Evolutionary conservation across 2,329 filamentous ascomycete species (phyloP).

Genomic region (Pseudonectria foliicola): DNA sequence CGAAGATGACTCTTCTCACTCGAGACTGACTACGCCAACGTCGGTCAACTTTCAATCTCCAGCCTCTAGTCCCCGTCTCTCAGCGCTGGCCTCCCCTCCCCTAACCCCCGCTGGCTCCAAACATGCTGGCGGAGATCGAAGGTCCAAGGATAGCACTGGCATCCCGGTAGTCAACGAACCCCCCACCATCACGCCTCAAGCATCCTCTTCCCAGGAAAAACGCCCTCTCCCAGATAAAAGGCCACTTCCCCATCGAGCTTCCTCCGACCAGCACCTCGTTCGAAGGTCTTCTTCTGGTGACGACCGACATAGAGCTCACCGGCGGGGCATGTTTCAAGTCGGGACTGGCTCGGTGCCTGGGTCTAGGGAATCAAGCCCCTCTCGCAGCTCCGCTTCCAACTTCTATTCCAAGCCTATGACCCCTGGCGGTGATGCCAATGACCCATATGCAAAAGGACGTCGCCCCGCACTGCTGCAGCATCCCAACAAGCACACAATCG

Average conservation of each 20-base stretch:
- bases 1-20: conserved; percentile 52
- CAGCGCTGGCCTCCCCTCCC: conserved; percentile 77
- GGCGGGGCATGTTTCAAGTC: conserved; percentile 47
- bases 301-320: conserved; percentile 35
- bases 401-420: conserved; percentile 70
- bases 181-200: conserved; percentile 59
- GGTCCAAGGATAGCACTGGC: conserved; percentile 27
- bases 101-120: conserved; percentile 77
- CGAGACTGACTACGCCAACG: conserved; percentile 56
- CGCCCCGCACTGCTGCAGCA: conserved; percentile 63
- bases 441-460: conserved; percentile 80
- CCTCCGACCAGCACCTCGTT: conserved; percentile 36
- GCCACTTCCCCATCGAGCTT: conserved; percentile 34
- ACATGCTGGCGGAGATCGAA: conserved; percentile 26
- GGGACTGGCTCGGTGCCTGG: conserved; percentile 48
- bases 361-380: conserved; percentile 59
- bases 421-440: conserved; percentile 70
- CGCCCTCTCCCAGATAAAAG: conserved; percentile 34
- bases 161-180: conserved; percentile 33
- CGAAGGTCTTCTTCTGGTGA: conserved; percentile 35
- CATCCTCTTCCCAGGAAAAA: conserved; percentile 51
- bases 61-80: conserved; percentile 57
- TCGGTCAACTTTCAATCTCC: conserved; percentile 61
- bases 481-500: conserved; percentile 55
- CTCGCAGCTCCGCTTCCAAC: conserved; percentile 53